These are phyloP conservation scores for Boletellus sp. DNA, from an alignment of 768 basidiomycete species.

Conservation along the genomic window DNA sequence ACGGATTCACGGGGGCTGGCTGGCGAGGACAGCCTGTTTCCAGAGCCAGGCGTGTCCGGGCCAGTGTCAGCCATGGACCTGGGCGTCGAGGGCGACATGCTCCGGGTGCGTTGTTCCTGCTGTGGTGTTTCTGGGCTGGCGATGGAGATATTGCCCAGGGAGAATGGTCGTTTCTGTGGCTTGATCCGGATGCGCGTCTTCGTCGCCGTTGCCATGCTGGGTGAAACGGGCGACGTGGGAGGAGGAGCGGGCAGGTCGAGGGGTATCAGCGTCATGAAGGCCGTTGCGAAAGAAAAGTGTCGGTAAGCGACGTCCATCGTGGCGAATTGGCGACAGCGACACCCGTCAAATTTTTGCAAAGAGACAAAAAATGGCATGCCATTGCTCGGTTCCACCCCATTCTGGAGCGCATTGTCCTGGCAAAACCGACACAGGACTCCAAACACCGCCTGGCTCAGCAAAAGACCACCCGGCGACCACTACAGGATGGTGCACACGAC, in stretches of 20 bases:
- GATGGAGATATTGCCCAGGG: not conserved
- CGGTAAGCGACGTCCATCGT: not conserved
- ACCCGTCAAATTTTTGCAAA: too few relatives aligned
- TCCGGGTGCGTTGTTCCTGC: not conserved
- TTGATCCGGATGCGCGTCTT: conserved; percentile 16
- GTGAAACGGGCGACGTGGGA: conserved; percentile 17
- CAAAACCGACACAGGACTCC: too few relatives aligned
- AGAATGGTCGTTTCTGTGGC: conserved; percentile 3
- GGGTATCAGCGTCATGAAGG: not conserved
- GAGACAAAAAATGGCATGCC: too few relatives aligned
- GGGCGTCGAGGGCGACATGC: conserved; percentile 3
- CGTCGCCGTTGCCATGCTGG: not conserved
- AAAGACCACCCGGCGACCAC: too few relatives aligned
- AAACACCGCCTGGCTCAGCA: too few relatives aligned
- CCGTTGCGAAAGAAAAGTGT: not conserved
- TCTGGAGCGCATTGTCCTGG: too few relatives aligned
- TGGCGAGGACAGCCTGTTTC: not conserved
- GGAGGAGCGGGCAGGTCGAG: conserved; percentile 12
- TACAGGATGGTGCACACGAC: too few relatives aligned
- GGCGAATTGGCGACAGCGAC: not conserved
- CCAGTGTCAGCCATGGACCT: not conserved
- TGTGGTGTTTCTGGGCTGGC: too few relatives aligned
- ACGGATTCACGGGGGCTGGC: not conserved
- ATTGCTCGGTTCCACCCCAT: too few relatives aligned
- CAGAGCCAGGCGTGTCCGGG: not conserved